Evolutionary conservation across 2,329 filamentous ascomycete species (phyloP).

Genomic region (Bertia moriformis): DNA sequence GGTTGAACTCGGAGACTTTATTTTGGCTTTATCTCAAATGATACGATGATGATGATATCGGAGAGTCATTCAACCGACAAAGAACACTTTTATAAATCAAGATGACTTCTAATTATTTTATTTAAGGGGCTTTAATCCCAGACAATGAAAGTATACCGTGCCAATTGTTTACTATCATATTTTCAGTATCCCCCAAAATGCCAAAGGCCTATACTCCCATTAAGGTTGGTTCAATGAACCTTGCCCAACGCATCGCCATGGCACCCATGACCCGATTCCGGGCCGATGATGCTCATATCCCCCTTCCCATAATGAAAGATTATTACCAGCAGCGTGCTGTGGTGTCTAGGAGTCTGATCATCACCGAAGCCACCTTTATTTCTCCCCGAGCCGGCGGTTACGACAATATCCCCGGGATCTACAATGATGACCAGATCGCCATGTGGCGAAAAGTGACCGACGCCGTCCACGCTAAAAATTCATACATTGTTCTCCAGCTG

Average conservation of each 20-base stretch:
- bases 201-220: slow-evolving; percentile 17
- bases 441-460: slow-evolving; percentile 36
- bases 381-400: slow-evolving; percentile 26
- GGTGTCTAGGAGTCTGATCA: slow-evolving; percentile 32
- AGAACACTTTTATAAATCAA: too few relatives aligned
- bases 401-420: slow-evolving; percentile 32
- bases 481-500: slow-evolving; percentile 35
- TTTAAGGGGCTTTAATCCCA: too few relatives aligned
- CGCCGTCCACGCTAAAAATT: slow-evolving; percentile 35
- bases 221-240: slow-evolving; percentile 16
- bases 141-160: too few relatives aligned
- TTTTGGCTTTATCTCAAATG: too few relatives aligned
- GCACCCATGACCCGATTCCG: slow-evolving; percentile 26
- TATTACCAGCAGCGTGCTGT: slow-evolving; percentile 35
- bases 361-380: slow-evolving; percentile 34
- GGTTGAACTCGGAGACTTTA: too few relatives aligned
- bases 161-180: too few relatives aligned
- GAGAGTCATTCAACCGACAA: too few relatives aligned
- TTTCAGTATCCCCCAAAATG: too few relatives aligned
- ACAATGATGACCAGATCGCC: slow-evolving; percentile 26
- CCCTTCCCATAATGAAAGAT: slow-evolving; percentile 20
- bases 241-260: slow-evolving; percentile 26
- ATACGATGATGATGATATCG: too few relatives aligned
- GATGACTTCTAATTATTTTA: too few relatives aligned
- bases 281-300: slow-evolving; percentile 24